These are phyloP conservation scores for Colletotrichum gloeosporioides DNA, from an alignment of 2,329 filamentous ascomycete species.

Conservation along the genomic window DNA sequence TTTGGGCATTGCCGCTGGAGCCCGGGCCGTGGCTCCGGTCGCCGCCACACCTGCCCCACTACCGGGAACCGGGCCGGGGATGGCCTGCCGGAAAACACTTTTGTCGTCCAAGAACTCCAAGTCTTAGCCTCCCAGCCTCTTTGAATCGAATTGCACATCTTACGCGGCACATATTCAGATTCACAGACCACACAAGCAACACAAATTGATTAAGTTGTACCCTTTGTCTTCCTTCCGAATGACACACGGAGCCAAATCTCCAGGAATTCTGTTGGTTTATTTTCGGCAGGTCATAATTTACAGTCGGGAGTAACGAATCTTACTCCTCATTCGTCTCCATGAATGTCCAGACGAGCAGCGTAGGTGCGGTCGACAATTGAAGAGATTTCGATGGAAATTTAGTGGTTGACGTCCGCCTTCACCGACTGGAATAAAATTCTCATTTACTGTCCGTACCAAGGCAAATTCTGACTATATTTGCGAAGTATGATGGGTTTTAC, in stretches of 20 bases:
- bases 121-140: background rate
- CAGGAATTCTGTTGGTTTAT: background rate
- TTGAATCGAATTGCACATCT: background rate
- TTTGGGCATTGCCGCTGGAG: background rate
- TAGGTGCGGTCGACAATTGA: background rate
- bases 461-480: background rate
- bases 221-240: background rate
- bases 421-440: background rate
- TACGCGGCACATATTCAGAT: background rate
- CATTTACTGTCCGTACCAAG: background rate
- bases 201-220: accelerated
- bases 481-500: background rate
- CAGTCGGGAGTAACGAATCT: background rate
- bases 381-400: too few species aligned
- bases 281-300: background rate
- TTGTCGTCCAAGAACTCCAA: background rate
- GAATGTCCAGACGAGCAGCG: background rate
- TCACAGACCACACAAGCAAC: background rate
- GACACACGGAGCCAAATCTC: background rate
- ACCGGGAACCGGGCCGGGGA: background rate
- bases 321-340: background rate
- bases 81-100: background rate
- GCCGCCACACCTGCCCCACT: background rate
- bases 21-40: background rate
- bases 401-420: too few species aligned